These are phyloP conservation scores for Trypanosoma mega DNA, from an alignment of 208 protist genomes.

Conservation along the genomic window DNA sequence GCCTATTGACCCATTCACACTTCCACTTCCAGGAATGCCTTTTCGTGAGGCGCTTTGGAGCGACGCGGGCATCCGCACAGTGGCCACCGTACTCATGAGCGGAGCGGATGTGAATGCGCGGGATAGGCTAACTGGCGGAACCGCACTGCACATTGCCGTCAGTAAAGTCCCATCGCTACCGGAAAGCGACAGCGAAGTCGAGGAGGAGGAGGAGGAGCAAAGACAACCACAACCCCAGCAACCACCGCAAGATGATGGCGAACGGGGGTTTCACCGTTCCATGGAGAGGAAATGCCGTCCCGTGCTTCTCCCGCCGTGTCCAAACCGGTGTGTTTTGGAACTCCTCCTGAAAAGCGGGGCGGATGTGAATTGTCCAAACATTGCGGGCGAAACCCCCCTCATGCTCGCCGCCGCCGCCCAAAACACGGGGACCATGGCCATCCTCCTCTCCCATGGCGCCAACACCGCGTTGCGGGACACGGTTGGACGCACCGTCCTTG, in stretches of 20 bases:
- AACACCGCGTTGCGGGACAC: constrained; percentile 37
- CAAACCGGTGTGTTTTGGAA: constrained; percentile 50
- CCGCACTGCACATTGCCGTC: constrained; percentile 64
- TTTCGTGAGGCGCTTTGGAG: constrained; percentile 56
- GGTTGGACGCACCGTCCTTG: constrained; percentile 39
- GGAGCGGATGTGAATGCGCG: constrained; percentile 45
- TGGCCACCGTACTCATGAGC: constrained; percentile 56
- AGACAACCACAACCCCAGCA: too few species aligned
- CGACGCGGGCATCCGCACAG: constrained; percentile 29
- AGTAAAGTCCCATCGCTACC: constrained; percentile 10
- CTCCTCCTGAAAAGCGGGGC: constrained; percentile 81
- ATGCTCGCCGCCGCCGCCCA: constrained; percentile 64
- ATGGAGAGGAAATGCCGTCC: too few species aligned
- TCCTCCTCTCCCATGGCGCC: constrained; percentile 62
- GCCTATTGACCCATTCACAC: constrained; percentile 16
- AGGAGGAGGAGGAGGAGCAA: constrained; percentile 14
- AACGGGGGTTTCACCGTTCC: too few species aligned
- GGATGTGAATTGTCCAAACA: constrained; percentile 48
- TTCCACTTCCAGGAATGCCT: constrained; percentile 34
- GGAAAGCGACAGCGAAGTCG: not conserved
- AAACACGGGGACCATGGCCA: constrained; percentile 40
- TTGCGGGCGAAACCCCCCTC: constrained; percentile 64
- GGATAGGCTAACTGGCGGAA: constrained; percentile 45
- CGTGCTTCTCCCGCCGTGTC: constrained; percentile 26
- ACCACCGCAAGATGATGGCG: too few species aligned